These are phyloP conservation scores for Chrysanthemum seticuspe DNA, from an alignment of 129 eudicot species.

Conservation along the genomic window DNA sequence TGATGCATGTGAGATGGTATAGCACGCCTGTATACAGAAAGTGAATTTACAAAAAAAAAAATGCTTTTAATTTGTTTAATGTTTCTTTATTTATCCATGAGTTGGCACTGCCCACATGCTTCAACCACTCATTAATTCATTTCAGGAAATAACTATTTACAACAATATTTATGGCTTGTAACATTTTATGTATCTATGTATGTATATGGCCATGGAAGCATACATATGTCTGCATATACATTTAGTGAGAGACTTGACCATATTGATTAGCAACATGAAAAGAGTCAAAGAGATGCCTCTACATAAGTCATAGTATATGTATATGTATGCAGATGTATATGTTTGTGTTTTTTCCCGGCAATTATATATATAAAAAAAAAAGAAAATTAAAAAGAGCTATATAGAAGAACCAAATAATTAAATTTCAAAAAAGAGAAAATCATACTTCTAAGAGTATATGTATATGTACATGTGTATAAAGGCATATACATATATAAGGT, in stretches of 20 bases:
- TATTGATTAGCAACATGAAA: background rate
- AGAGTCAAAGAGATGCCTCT: too few species aligned
- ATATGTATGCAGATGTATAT: too few species aligned
- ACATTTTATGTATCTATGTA: background rate
- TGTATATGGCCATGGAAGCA: background rate
- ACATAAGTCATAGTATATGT: background rate
- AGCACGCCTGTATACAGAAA: slow-evolving; percentile 53
- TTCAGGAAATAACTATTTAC: slow-evolving; percentile 4
- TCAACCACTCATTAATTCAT: slow-evolving; percentile 22
- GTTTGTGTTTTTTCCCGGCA: too few species aligned
- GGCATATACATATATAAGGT: too few species aligned
- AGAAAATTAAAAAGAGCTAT: too few species aligned
- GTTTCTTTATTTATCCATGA: slow-evolving; percentile 36
- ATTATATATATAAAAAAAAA: too few species aligned
- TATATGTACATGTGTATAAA: too few species aligned
- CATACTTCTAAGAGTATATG: too few species aligned
- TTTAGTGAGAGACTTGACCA: background rate
- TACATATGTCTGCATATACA: background rate
- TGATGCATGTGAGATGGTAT: slow-evolving; percentile 29
- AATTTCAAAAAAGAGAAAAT: too few species aligned
- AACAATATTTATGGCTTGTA: slow-evolving; percentile 5
- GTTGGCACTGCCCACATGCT: slow-evolving; percentile 70
- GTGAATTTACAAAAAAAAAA: slow-evolving; percentile 34
- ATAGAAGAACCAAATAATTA: too few species aligned
- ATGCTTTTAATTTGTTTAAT: slow-evolving; percentile 32